Evolutionary conservation across 352 stramenopile genomes (phyloP).

Genomic region (Phytopythium sindhum): DNA sequence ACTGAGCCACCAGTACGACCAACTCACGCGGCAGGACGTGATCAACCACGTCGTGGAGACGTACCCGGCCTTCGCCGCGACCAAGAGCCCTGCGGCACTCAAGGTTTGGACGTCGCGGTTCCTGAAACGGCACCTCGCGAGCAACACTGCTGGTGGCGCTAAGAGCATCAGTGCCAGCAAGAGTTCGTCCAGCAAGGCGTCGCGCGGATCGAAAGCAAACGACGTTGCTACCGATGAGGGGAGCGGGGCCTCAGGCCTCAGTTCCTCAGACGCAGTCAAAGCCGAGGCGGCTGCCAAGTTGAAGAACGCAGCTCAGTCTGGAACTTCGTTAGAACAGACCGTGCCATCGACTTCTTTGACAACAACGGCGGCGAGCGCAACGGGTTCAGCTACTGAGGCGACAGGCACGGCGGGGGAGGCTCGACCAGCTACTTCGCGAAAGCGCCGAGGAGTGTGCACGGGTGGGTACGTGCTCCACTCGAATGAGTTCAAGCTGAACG

Average conservation of each 20-base stretch:
- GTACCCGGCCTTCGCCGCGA: conserved; percentile 56
- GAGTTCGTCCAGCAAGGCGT: not conserved
- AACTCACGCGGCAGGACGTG: conserved; percentile 62
- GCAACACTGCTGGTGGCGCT: not conserved
- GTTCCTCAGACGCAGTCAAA: not conserved
- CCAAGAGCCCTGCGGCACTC: conserved; percentile 48
- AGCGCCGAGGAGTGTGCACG: conserved; percentile 32
- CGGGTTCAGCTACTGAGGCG: not conserved
- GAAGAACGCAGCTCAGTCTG: not conserved
- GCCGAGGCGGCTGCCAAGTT: not conserved
- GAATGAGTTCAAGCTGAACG: conserved; percentile 80
- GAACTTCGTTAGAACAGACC: not conserved
- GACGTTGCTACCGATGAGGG: not conserved
- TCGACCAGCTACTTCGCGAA: conserved; percentile 17
- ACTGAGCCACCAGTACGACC: conserved; percentile 29
- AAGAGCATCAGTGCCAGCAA: not conserved
- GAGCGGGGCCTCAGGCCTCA: not conserved
- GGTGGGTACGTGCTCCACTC: conserved; percentile 70
- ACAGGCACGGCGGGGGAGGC: not conserved
- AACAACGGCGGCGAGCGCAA: not conserved
- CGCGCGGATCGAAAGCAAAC: not conserved
- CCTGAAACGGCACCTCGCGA: conserved; percentile 55
- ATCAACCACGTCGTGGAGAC: conserved; percentile 44
- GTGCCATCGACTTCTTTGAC: not conserved
- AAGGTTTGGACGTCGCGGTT: conserved; percentile 67